Percentiles rank a stretch among this genome's conserved stretches.
Conservation (phyloP, 2,329 filamentous ascomycete species). For the Rhytidhysteron rufulum region DNA sequence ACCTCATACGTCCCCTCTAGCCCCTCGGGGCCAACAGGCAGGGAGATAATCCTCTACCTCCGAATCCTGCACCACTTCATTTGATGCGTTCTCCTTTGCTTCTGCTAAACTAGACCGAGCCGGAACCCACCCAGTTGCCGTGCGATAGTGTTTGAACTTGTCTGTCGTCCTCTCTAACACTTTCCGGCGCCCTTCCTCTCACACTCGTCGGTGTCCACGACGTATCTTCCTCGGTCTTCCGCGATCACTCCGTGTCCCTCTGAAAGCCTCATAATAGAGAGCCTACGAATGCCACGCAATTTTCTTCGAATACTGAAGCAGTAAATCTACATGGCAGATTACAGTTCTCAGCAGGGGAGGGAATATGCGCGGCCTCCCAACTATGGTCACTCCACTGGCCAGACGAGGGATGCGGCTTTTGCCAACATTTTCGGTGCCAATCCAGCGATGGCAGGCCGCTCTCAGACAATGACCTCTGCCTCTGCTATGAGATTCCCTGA, state of each 20-base stretch:
- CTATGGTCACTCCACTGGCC: constrained; percentile 52
- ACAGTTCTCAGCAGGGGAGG: constrained; percentile 59
- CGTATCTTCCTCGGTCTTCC: constrained; percentile 12
- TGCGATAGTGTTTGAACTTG: background rate
- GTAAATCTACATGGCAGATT: constrained; percentile 55
- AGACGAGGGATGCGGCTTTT: constrained; percentile 89
- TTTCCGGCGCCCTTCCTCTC: background rate
- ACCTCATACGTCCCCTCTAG: background rate
- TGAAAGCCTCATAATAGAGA: too few relatives aligned
- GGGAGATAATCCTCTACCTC: constrained; percentile 15
- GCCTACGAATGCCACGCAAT: constrained; percentile 22
- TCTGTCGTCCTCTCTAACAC: background rate
- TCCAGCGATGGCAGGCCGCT: constrained; percentile 69
- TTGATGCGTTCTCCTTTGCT: constrained; percentile 8
- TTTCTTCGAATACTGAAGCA: constrained; percentile 10
- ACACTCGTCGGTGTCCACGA: constrained; percentile 1
- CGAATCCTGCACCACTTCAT: constrained; percentile 6
- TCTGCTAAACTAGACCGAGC: constrained; percentile 1
- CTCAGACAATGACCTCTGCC: constrained; percentile 91
- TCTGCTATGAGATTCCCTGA: constrained; percentile 59
- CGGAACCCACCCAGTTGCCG: too few relatives aligned
- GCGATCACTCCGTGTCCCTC: constrained; percentile 13
- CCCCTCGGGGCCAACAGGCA: constrained; percentile 20
- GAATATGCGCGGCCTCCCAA: constrained; percentile 51
- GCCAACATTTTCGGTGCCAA: constrained; percentile 93